These are phyloP conservation scores for Penicillium sp. DNA, from an alignment of 2,329 filamentous ascomycete genomes.

Conservation along the genomic window DNA sequence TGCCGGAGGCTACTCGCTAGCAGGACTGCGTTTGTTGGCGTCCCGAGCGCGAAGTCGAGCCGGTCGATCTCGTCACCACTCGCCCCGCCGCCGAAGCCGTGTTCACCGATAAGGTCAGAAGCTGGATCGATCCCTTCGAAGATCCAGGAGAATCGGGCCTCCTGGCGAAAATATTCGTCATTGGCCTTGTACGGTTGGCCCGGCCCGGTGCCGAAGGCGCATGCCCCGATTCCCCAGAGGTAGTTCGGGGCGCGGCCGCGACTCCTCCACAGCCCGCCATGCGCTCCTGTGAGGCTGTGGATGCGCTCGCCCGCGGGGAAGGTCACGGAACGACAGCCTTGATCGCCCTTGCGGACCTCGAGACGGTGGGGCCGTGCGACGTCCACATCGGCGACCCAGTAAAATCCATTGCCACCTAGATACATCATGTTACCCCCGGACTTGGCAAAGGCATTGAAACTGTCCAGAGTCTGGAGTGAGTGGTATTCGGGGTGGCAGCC, in stretches of 20 bases:
- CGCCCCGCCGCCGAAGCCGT: conserved; percentile 36
- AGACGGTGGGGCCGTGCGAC: conserved; percentile 34
- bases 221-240: conserved; percentile 38
- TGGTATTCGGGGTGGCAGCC: conserved; percentile 18
- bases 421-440: conserved; percentile 44
- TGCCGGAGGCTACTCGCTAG: conserved; percentile 7
- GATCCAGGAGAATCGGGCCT: not conserved
- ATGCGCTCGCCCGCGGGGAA: conserved; percentile 37
- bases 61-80: conserved; percentile 45
- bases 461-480: conserved; percentile 6
- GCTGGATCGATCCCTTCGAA: not conserved
- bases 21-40: conserved; percentile 35
- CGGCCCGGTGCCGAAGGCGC: conserved; percentile 36
- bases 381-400: conserved; percentile 34
- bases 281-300: conserved; percentile 35
- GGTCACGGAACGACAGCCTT: conserved; percentile 36
- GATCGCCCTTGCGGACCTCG: conserved; percentile 41
- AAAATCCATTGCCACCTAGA: conserved; percentile 46
- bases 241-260: conserved; percentile 36
- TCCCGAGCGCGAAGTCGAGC: conserved; percentile 37
- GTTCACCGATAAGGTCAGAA: conserved; percentile 22
- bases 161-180: not conserved
- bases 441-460: conserved; percentile 28
- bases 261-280: conserved; percentile 41
- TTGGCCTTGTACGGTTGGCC: conserved; percentile 34